Evolutionary conservation across 1,284 basidiomycete genomes (phyloP), one percentile per base, ranked within the genome.

Genomic region (Fomes fomentarius): DNA sequence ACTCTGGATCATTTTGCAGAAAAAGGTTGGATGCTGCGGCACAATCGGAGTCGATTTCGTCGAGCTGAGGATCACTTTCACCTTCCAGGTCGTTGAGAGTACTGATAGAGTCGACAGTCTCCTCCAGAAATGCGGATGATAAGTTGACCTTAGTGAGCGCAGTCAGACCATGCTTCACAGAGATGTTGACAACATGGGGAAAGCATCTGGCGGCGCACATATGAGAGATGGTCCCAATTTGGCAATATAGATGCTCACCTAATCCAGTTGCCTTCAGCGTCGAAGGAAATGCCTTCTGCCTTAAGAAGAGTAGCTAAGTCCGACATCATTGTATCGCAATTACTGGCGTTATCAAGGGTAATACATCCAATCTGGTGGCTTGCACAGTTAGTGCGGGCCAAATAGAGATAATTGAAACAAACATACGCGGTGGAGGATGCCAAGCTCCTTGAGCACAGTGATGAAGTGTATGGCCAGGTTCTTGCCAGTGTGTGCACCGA

Each of bases 131-230:
- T 8, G 9, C 35, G 5, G 35, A 37, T 17, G 19, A 22, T 21
- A 12, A 19, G 19, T 39, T 21, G 10, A 24, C 21, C 2, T 39
- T 7, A 2, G 38, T 39, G 12, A 45, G 31, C 2, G 33, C 44
- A 2, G 55, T 47, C 9, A 70, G 55, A 2, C 54, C 63, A 12
- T 65, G 52, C 51, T 73, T 64, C 6, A 66, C 64, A 9, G 66
- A 60, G 8, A 73, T 60, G 40, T 73, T 74, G 22, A 71, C 52
- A 28, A 69, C 56, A 28, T 73, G 71, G 0, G 67, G 71, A 51
- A 73, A 72, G 46, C 72, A 73, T 12, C 71, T 73, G 24, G 6
- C 30, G 21, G 24, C 10, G n/a, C 11, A 14, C 19, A 22, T 28
- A 14, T 22, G 10, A 31, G 9, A 17, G 6, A 9, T 8, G 14